Conservation (phyloP, 805 yeast genomes). For the Candida koratica region DNA sequence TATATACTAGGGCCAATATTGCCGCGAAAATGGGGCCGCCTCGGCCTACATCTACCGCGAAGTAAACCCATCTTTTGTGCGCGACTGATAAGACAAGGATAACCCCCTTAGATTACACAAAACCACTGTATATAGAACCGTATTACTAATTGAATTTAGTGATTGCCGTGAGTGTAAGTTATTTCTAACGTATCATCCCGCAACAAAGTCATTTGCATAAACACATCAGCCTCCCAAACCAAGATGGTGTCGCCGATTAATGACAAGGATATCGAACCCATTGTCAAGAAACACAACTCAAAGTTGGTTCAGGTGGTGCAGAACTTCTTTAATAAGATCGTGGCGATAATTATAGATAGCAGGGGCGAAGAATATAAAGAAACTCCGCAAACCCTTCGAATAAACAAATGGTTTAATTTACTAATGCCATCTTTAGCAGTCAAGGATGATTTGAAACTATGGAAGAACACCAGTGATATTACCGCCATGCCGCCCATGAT, state of each 20-base stretch:
- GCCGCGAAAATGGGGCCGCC: constrained; percentile 43
- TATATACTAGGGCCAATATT: no score
- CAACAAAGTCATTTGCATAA: no score
- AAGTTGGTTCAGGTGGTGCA: constrained; percentile 45
- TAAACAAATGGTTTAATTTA: constrained; percentile 63
- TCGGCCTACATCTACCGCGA: no score
- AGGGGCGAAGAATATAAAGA: constrained; percentile 22
- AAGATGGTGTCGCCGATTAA: constrained; percentile 15
- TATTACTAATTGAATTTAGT: constrained; percentile 5
- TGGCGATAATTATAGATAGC: constrained; percentile 52
- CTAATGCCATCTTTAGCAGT: constrained; percentile 38
- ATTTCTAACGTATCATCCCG: no score
- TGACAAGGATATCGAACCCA: constrained; percentile 14
- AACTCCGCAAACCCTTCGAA: constrained; percentile 19
- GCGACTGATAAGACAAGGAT: constrained; percentile 8
- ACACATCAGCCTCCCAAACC: no score
- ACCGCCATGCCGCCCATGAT: constrained; percentile 71
- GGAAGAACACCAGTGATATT: constrained; percentile 50
- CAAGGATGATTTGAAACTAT: constrained; percentile 57
- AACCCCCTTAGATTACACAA: neutral
- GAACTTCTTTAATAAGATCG: constrained; percentile 63
- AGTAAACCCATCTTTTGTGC: no score
- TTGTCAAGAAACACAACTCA: constrained; percentile 25
- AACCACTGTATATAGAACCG: constrained; percentile 3
- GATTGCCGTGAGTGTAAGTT: no score